These are phyloP conservation scores for Nyctanthes arbortristis DNA, from an alignment of 257 asterid genomes.

Conservation along the genomic window DNA sequence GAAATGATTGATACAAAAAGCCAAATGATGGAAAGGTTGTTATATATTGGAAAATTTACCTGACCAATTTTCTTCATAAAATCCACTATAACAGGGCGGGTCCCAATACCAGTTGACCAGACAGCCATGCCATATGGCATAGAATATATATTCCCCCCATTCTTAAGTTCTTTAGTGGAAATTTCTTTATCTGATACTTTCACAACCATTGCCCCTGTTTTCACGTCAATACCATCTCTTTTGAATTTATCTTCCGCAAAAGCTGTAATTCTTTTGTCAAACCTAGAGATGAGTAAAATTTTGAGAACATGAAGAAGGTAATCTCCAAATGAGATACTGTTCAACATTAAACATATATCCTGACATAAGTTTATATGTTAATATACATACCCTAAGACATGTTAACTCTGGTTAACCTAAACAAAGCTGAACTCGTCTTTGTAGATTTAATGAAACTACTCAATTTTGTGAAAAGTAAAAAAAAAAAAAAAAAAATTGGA, in stretches of 20 bases:
- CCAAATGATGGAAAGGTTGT: conserved; percentile 4
- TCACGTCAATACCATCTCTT: conserved; percentile 86
- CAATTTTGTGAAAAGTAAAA: neutral
- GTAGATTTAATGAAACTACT: neutral
- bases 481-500: neutral
- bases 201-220: conserved; percentile 93
- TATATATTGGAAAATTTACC: conserved; percentile 43
- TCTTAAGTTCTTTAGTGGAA: conserved; percentile 70
- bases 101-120: conserved; percentile 98
- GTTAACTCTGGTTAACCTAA: neutral
- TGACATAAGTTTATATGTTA: neutral
- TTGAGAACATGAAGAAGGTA: conserved; percentile 11
- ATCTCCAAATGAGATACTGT: conserved; percentile 8
- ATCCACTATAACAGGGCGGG: conserved; percentile 84
- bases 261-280: conserved; percentile 93
- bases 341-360: conserved; percentile 7
- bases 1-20: neutral
- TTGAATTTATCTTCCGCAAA: conserved; percentile 88
- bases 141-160: conserved; percentile 63
- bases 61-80: conserved; percentile 95
- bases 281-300: conserved; percentile 53
- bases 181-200: conserved; percentile 82
- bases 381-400: neutral
- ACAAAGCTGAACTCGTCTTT: neutral
- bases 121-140: conserved; percentile 97